A percentile compares a stretch with the other conserved stretches of the same genome.
These are phyloP conservation scores for Anthracocystis panici-leucophaei DNA, from an alignment of 1,284 basidiomycete species.

Conservation along the genomic window DNA sequence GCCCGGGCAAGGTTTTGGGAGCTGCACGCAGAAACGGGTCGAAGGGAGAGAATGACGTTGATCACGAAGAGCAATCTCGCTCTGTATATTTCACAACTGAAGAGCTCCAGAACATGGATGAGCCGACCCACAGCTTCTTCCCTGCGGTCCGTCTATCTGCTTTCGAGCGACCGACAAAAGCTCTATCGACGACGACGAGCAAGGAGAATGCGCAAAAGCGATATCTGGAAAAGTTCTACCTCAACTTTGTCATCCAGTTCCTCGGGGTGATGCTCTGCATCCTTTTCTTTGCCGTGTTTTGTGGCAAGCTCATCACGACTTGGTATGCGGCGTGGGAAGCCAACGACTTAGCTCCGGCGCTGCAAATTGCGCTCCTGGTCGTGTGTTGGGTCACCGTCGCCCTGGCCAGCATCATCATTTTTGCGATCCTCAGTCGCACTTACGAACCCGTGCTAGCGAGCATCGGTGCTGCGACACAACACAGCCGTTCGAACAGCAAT, in stretches of 20 bases:
- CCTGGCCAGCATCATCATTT: conserved; percentile 30
- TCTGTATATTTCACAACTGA: conserved; percentile 34
- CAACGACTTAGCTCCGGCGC: conserved; percentile 11
- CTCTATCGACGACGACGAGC: conserved; percentile 1
- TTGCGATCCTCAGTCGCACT: conserved; percentile 35
- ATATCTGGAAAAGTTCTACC: conserved; percentile 39
- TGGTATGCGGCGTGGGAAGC: conserved; percentile 42
- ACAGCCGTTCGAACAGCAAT: conserved; percentile 12
- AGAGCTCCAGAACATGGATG: conserved; percentile 28
- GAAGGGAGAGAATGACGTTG: neutral
- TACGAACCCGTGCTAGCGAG: conserved; percentile 39
- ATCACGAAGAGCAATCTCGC: conserved; percentile 8
- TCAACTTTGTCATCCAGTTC: conserved; percentile 36
- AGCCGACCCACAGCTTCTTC: conserved; percentile 34
- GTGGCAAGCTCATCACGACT: conserved; percentile 26
- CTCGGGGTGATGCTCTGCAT: conserved; percentile 22
- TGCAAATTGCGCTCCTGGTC: conserved; percentile 22
- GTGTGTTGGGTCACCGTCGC: conserved; percentile 29
- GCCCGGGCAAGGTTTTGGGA: neutral
- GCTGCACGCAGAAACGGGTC: neutral
- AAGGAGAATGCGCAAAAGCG: conserved; percentile 29
- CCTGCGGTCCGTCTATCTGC: conserved; percentile 32
- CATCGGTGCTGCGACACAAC: conserved; percentile 7
- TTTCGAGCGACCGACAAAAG: conserved; percentile 19
- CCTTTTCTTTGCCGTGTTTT: conserved; percentile 29